Base-by-base conservation (phyloP, 2,329 filamentous ascomycete species). In the Pseudopyricularia cyperi region DNA sequence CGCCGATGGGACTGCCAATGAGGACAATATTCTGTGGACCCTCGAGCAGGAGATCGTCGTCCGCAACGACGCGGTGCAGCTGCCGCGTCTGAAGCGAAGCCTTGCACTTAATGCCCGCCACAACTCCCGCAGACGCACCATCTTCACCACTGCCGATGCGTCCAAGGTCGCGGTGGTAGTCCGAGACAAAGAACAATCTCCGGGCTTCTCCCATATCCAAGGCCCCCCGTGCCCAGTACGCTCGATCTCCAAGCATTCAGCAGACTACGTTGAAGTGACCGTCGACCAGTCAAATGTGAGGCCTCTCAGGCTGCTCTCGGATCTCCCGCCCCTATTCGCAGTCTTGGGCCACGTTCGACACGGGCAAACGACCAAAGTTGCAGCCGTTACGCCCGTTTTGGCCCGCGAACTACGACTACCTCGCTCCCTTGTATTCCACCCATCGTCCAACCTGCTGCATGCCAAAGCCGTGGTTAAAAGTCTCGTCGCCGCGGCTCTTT, bases 41-140 rank as follows among this genome's bases (percentile, higher is more conserved):
- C 56, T 57, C 2, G 64, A 66, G 49, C 59, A 55, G 2, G 62
- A 66, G 37, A 26, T 61, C 1, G 48, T 52, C 8, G 33, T 63
- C 7, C 15, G 56, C 46, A 11, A 15, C 24, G 46, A 48, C 22
- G 46, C 22, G 2, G 15, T 24, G 5, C 11, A 7, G 46, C 9
- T 48, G 26, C 46, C 46, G 24, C 22, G 46, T 11, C 24, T 48
- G 7, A 30, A 48, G 26, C 24, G 15, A 2, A 30, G 22, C 46
- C 15, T 15, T 7, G 9, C 24, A 8, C 8, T 24, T 44, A 60
- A 60, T 28, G 51, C 52, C 24, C 52, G 57, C 7, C 50, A 57
- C 52, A 60, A 60, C 42, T 54, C 58, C 5, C 46, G 48, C 32
- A n/a, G 39, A 7, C 17, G 39, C 7, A n/a, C 39, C 17, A 46